Conservation (phyloP, 2,329 filamentous ascomycete genomes). For the Nemania sp. region DNA sequence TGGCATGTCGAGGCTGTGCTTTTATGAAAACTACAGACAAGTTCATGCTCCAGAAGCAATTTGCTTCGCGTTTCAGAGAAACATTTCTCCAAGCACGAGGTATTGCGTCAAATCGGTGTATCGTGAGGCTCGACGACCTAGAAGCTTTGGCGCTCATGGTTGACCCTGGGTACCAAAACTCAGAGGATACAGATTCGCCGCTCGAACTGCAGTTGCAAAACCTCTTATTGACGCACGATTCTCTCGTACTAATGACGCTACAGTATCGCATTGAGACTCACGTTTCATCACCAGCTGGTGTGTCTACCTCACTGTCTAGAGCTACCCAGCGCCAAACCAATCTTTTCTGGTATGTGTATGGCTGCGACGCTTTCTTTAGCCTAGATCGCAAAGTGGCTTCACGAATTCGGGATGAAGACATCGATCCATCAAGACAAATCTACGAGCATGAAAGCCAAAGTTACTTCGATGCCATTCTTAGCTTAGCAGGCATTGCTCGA, state of each 20-base stretch:
- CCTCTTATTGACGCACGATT: conserved; percentile 20
- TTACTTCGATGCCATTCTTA: conserved; percentile 19
- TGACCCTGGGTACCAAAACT: conserved; percentile 16
- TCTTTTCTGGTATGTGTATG: conserved; percentile 19
- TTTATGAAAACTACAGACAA: conserved; percentile 10
- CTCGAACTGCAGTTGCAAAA: conserved; percentile 13
- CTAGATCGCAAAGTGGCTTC: conserved; percentile 17
- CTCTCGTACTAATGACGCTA: conserved; percentile 17
- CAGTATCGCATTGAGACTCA: conserved; percentile 18
- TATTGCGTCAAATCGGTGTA: background rate
- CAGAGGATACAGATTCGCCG: background rate
- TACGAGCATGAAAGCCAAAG: conserved; percentile 6
- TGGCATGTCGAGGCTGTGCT: conserved; percentile 20
- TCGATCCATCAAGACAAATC: conserved; percentile 6
- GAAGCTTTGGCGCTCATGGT: conserved; percentile 20
- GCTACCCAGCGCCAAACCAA: conserved; percentile 11
- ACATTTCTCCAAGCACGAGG: conserved; percentile 15
- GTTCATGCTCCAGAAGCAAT: conserved; percentile 14
- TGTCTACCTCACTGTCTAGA: conserved; percentile 1
- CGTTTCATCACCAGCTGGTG: background rate
- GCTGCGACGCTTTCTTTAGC: conserved; percentile 13
- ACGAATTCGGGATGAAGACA: conserved; percentile 16
- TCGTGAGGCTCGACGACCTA: conserved; percentile 20
- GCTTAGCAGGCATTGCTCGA: conserved; percentile 15
- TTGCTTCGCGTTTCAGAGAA: conserved; percentile 19